These are phyloP conservation scores for Misopates orontium DNA, from an alignment of 257 asterid species.

Conservation along the genomic window DNA sequence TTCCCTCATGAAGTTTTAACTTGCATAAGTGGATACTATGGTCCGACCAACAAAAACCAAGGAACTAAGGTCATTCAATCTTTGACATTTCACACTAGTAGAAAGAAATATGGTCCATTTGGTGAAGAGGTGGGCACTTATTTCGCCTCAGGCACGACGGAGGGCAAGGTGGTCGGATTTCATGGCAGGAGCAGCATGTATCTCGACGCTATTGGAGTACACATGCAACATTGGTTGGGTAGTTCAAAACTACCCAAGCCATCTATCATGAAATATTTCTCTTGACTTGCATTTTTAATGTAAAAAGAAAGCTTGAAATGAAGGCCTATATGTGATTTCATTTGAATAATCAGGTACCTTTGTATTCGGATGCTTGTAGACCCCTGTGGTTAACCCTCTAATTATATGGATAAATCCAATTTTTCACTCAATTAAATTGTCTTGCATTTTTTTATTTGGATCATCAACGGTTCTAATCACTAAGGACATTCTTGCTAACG, in stretches of 20 bases:
- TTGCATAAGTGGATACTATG: slow-evolving; percentile 69
- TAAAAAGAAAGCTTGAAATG: too few relatives aligned
- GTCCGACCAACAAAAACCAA: slow-evolving; percentile 46
- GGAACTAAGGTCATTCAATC: slow-evolving; percentile 57
- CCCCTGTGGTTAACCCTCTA: too few relatives aligned
- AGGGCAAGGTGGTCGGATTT: slow-evolving; percentile 84
- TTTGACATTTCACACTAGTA: slow-evolving; percentile 57
- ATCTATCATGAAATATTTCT: slow-evolving; percentile 50
- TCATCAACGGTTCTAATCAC: too few relatives aligned
- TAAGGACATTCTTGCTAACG: too few relatives aligned
- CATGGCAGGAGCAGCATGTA: slow-evolving; percentile 78
- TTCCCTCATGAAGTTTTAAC: slow-evolving; percentile 70
- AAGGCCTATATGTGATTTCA: too few relatives aligned
- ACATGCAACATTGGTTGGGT: slow-evolving; percentile 90
- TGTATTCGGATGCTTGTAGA: too few relatives aligned
- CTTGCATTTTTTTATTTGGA: too few relatives aligned
- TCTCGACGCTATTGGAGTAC: slow-evolving; percentile 85
- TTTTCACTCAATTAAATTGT: too few relatives aligned
- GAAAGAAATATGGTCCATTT: slow-evolving; percentile 65
- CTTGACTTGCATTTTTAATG: slow-evolving; percentile 21
- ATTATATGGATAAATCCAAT: too few relatives aligned
- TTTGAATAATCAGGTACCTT: too few relatives aligned
- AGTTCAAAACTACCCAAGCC: slow-evolving; percentile 49
- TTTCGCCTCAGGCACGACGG: slow-evolving; percentile 66
- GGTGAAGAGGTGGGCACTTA: slow-evolving; percentile 68